Evolutionary conservation across 2,329 filamentous ascomycete genomes (phyloP).

Genomic region (Fusarium annulatum): DNA sequence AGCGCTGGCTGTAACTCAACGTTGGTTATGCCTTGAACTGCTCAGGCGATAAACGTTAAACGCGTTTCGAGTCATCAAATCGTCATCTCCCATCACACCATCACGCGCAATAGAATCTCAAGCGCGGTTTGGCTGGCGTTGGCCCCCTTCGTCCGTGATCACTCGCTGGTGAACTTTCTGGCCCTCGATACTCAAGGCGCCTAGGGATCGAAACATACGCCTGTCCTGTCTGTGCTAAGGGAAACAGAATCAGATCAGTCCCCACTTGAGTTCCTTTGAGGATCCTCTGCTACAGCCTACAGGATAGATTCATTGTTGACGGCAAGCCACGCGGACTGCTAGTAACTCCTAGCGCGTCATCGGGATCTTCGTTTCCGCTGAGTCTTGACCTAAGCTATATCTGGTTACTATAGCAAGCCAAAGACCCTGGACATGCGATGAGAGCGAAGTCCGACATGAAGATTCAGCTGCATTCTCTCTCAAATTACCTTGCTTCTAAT

Average conservation of each 20-base stretch:
- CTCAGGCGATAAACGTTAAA: conserved; percentile 15
- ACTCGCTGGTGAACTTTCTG: not conserved
- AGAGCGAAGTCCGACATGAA: conserved; percentile 4
- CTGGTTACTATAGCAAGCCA: conserved; percentile 1
- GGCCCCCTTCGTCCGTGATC: not conserved
- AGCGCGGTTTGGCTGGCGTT: not conserved
- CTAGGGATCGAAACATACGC: conserved; percentile 19
- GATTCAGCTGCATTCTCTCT: conserved; percentile 2
- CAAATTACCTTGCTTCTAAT: conserved; percentile 1
- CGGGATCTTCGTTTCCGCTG: conserved; percentile 17
- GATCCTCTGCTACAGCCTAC: conserved; percentile 29
- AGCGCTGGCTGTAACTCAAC: conserved; percentile 21
- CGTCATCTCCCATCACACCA: not conserved
- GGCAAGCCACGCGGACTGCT: conserved; percentile 34
- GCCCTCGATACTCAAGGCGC: not conserved
- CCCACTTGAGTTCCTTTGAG: conserved; percentile 35
- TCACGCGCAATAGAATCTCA: conserved; percentile 21
- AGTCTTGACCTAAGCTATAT: not conserved
- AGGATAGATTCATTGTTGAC: conserved; percentile 18
- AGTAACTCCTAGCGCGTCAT: conserved; percentile 28
- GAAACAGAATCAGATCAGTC: conserved; percentile 28
- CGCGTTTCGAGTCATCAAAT: conserved; percentile 16
- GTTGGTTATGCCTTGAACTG: conserved; percentile 16
- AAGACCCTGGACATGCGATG: not conserved
- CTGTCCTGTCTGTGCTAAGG: conserved; percentile 19